phyloP scores from a whole-genome alignment of 768 basidiomycete genomes.

The Collybia nuda region DNA sequence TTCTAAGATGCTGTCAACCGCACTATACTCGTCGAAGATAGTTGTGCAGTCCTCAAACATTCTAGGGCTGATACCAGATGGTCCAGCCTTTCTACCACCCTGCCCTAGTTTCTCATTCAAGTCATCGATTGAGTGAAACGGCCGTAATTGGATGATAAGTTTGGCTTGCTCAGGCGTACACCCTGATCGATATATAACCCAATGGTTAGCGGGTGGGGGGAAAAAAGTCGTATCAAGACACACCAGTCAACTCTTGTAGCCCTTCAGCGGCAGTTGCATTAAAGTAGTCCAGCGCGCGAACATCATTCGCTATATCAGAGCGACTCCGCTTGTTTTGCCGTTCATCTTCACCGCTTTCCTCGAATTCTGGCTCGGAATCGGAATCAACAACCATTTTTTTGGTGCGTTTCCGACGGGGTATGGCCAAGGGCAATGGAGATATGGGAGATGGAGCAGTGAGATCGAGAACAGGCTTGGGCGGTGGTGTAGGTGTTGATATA shows the following conservation, averaged over 20 bases:
- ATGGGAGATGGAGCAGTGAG: conserved; percentile 28
- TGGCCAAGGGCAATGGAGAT: conserved; percentile 31
- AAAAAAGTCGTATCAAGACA: conserved; percentile 16
- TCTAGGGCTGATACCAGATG: conserved; percentile 81
- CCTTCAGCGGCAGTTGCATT: conserved; percentile 62
- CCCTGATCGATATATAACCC: conserved; percentile 37
- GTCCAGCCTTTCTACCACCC: conserved; percentile 84
- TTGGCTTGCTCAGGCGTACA: conserved; percentile 82
- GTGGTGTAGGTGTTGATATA: conserved; percentile 38
- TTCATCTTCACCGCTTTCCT: conserved; percentile 48
- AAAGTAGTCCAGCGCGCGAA: conserved; percentile 64
- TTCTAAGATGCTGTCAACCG: conserved; percentile 86
- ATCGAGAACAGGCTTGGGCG: conserved; percentile 33
- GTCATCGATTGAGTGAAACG: conserved; percentile 76
- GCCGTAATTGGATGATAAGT: conserved; percentile 74
- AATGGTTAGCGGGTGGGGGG: conserved; percentile 3
- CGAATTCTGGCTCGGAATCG: conserved; percentile 58
- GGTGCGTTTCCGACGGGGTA: conserved; percentile 52
- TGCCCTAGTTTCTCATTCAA: conserved; percentile 74
- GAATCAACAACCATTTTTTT: conserved; percentile 67
- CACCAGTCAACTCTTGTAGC: conserved; percentile 76
- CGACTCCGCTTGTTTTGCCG: conserved; percentile 26
- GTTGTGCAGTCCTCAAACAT: conserved; percentile 89
- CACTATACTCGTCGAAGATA: conserved; percentile 82
- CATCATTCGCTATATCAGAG: conserved; percentile 39